Base-by-base conservation (phyloP, 2,329 filamentous ascomycete genomes). In the Madurella fahalii region DNA sequence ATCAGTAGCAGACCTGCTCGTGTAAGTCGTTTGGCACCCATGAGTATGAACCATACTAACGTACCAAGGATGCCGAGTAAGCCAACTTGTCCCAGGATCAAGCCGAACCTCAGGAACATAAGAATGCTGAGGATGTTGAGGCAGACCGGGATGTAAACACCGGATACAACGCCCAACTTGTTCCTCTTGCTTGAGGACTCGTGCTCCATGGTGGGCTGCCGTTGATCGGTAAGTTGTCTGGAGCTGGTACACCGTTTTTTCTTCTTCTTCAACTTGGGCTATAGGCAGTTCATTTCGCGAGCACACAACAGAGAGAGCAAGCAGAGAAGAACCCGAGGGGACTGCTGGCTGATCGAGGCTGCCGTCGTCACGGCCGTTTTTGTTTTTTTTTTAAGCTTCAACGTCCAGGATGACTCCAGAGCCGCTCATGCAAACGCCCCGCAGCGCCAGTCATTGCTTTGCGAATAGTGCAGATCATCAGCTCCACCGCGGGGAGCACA, bases 21-120 rank as follows among this genome's bases (percentile, higher is more conserved):
- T 61, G 68, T 64, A 58, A 64, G 59, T 60, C 5, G 39, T 15
- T 31, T 40, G 2, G 13, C 9, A 17, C 16, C 5, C 18, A 12
- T 20, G 18, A 25, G 15, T 16, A 20, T 16, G 18, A 32, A n/a
- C 25, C 25, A 25, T 25, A 25, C 25, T 7, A 25, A 43, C 56
- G 13, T 54, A 89, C 88, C 87, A 67, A 95, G 75, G 70, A 91
- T 94, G 47, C 89, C 90, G 42, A 93, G 60, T 43, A 95, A 76
- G 18, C 90, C 90, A 58, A 87, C 81, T 67, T 93, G 87, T 9
- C 90, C 90, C 18, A 95, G 76, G 54, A 95, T 89, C 63, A 90
- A 85, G 18, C 90, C 90, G 69, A 95, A 95, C 18, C 90, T 83
- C 64, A 95, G 77, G 72, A 95, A 95, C 89, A 95, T 95, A 58